Base-by-base conservation (phyloP, 208 protist genomes). In the Trypanosoma rangeli region DNA sequence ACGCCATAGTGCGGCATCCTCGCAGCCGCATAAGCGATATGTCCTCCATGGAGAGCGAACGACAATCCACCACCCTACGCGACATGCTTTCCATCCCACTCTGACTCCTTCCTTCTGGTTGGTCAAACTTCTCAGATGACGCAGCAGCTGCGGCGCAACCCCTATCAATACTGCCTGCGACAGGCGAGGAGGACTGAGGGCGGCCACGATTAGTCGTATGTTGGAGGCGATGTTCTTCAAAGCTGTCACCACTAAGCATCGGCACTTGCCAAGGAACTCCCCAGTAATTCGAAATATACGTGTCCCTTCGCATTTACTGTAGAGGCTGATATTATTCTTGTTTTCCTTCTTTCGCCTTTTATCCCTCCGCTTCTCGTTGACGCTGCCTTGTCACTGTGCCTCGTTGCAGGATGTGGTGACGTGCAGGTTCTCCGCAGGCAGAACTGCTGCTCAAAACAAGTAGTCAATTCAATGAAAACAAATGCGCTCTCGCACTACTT, bases 11-110 rank as follows among this genome's bases (percentile, higher is more conserved):
- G n/a, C 70, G 61, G 46, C 70, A 74, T 7, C 70, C 70, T 9
- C 37, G 39, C 0, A 69, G 42, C 35, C 70, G 70, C 70, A 74
- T 74, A 28, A 1, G 44, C 33, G 70, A 74, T 35, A 74, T 68
- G 33, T 74, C 70, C 10, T 28, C 58, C 8, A 64, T 13, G 10
- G 62, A 74, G 16, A 74, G 54, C 33, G 70, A 66, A 20, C 29
- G 26, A 28, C 53, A 62, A 54, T 68, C n/a, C 13, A 68, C 70
- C 16, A 68, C 48, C 15, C 56, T 39, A 7, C 42, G 15, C 5
- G n/a, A 31, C 20, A 33, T 59, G 31, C 4, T 56, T 0, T 39
- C 48, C 33, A 42, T 31, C 13, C 35, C 52, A 26, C 39, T 4
- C 33, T 28, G 8, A 53, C 37, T 20, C n/a, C 29, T 33, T 54